Evolutionary conservation across 164 flowering plant genomes (phyloP).

Genomic region (Magnolia changhungtana): DNA sequence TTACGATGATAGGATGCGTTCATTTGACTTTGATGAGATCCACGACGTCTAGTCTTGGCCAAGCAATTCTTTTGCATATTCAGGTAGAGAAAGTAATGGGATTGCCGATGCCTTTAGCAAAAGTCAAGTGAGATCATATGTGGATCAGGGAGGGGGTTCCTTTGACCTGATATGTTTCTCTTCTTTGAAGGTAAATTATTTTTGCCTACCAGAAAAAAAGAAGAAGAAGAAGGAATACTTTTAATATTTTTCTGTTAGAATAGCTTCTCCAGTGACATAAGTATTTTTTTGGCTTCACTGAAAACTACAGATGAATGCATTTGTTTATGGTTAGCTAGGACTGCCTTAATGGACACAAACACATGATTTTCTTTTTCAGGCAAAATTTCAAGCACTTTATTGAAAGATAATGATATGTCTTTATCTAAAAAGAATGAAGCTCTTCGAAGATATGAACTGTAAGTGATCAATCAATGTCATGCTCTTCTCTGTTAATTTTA

Average conservation of each 20-base stretch:
- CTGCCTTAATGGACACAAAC: neutral
- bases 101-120: no score
- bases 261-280: neutral
- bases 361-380: neutral
- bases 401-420: conserved; percentile 18
- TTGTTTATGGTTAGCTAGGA: neutral
- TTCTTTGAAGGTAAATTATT: no score
- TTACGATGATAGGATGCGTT: no score
- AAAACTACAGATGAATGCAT: neutral
- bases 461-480: conserved; percentile 16
- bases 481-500: neutral
- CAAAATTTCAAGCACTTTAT: conserved; percentile 1
- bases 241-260: neutral
- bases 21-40: no score
- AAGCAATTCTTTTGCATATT: no score
- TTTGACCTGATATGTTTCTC: no score
- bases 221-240: no score
- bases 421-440: conserved; percentile 55
- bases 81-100: no score
- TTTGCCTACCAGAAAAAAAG: no score
- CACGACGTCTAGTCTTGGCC: no score
- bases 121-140: no score
- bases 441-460: conserved; percentile 60
- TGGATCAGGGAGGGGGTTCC: no score
- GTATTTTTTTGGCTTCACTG: neutral